Evolutionary conservation across 2,329 filamentous ascomycete genomes (phyloP).

Genomic region (Magnaporthiopsis incrustans): DNA sequence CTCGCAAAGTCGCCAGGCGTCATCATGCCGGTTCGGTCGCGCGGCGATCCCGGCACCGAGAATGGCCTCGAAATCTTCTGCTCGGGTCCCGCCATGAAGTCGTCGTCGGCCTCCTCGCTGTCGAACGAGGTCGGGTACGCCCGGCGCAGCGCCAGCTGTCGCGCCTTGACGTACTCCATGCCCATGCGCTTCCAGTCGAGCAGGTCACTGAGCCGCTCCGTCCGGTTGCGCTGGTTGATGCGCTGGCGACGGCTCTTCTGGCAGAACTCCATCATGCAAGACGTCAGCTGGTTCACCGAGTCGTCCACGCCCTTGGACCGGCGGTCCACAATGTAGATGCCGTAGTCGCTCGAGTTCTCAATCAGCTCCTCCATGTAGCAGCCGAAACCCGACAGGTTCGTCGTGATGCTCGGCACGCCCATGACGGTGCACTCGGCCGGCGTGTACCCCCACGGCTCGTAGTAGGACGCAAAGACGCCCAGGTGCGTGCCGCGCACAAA

Average conservation of each 20-base stretch:
- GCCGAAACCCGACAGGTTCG: constrained; percentile 93
- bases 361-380: constrained; percentile 99
- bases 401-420: constrained; percentile 97
- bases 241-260: constrained; percentile 90
- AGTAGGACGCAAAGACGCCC: constrained; percentile 94
- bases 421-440: constrained; percentile 97
- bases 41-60: constrained; percentile 86
- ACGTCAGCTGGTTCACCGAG: constrained; percentile 88
- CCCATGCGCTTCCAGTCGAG: constrained; percentile 99
- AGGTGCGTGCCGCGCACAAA: constrained; percentile 96
- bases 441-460: constrained; percentile 98
- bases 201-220: constrained; percentile 87
- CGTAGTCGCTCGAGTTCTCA: constrained; percentile 95
- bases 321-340: constrained; percentile 97
- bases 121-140: constrained; percentile 86
- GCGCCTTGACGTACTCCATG: constrained; percentile 96
- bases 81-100: constrained; percentile 87
- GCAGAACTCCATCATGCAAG: constrained; percentile 90
- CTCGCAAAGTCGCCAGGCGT: constrained; percentile 97
- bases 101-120: constrained; percentile 65
- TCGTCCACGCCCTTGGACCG: constrained; percentile 94
- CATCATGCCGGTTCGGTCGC: constrained; percentile 94
- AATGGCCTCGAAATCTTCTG: constrained; percentile 93
- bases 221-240: constrained; percentile 97
- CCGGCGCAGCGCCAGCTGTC: constrained; percentile 82